Conservation (phyloP, 1,284 basidiomycete species). For the Irpex rosettiformis region DNA sequence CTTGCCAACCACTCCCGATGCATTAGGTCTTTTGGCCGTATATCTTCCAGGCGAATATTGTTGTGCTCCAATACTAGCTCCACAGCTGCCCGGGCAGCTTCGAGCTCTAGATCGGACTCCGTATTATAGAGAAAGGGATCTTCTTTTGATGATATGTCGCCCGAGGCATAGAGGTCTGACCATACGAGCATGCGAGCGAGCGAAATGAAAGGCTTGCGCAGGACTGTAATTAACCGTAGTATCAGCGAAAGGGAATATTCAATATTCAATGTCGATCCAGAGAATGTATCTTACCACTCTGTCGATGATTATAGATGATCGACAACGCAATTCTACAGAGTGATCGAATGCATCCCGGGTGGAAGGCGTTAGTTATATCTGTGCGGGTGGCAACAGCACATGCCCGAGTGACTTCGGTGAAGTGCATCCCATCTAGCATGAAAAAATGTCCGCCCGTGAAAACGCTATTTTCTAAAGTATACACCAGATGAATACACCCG, state of each 20-base stretch:
- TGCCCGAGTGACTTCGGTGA: background rate
- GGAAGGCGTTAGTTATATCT: background rate
- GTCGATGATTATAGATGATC: background rate
- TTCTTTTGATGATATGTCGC: background rate
- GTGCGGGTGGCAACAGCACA: background rate
- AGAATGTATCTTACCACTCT: background rate
- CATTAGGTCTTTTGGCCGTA: background rate
- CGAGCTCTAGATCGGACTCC: background rate
- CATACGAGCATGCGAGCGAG: background rate
- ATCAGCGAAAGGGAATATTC: too few species aligned
- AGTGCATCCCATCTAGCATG: background rate
- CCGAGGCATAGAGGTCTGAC: background rate
- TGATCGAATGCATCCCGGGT: background rate
- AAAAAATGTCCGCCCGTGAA: background rate
- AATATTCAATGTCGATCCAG: too few species aligned
- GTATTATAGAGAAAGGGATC: background rate
- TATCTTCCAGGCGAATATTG: background rate
- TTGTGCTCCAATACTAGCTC: background rate
- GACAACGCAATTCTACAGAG: background rate
- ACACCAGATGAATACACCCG: background rate
- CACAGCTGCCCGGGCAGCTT: background rate
- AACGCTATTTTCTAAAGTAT: background rate
- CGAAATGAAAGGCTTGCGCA: background rate
- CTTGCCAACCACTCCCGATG: background rate
- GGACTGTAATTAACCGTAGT: too few species aligned